Evolutionary conservation across 768 basidiomycete genomes (phyloP).

Genomic region (Lentinula aciculospora): DNA sequence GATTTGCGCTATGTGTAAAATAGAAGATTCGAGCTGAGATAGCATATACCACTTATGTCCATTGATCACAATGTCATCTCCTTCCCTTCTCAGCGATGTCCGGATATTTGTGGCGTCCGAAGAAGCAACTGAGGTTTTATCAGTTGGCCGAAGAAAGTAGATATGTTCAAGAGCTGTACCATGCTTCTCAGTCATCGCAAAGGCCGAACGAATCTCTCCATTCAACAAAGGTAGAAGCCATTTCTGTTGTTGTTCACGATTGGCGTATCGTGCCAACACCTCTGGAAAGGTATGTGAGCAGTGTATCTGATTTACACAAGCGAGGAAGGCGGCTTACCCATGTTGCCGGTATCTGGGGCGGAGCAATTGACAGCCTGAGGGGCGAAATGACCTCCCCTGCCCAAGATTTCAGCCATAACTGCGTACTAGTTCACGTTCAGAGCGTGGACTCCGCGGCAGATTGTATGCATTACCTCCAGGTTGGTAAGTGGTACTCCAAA

Average conservation of each 20-base stretch:
- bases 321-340: slow-evolving; percentile 52
- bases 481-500: slow-evolving; percentile 88
- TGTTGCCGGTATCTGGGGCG: slow-evolving; percentile 94
- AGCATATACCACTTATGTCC: slow-evolving; percentile 86
- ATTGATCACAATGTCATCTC: slow-evolving; percentile 86
- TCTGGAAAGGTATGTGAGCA: slow-evolving; percentile 41
- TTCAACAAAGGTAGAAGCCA: slow-evolving; percentile 87
- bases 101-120: slow-evolving; percentile 95
- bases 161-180: slow-evolving; percentile 35
- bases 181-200: slow-evolving; percentile 95
- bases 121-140: slow-evolving; percentile 59
- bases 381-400: slow-evolving; percentile 74
- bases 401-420: slow-evolving; percentile 95
- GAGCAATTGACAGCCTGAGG: slow-evolving; percentile 91
- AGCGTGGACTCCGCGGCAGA: not conserved
- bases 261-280: slow-evolving; percentile 95
- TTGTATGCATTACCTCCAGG: slow-evolving; percentile 59
- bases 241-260: slow-evolving; percentile 81
- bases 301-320: not conserved
- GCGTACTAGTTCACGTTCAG: slow-evolving; percentile 58
- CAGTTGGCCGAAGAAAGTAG: slow-evolving; percentile 1
- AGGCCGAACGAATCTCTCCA: slow-evolving; percentile 91
- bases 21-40: not conserved
- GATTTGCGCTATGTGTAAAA: not conserved
- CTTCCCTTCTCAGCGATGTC: slow-evolving; percentile 79